Evolutionary conservation across 257 asterid genomes (phyloP), one percentile per base, ranked within the genome.

Genomic region (Cinchona pubescens): DNA sequence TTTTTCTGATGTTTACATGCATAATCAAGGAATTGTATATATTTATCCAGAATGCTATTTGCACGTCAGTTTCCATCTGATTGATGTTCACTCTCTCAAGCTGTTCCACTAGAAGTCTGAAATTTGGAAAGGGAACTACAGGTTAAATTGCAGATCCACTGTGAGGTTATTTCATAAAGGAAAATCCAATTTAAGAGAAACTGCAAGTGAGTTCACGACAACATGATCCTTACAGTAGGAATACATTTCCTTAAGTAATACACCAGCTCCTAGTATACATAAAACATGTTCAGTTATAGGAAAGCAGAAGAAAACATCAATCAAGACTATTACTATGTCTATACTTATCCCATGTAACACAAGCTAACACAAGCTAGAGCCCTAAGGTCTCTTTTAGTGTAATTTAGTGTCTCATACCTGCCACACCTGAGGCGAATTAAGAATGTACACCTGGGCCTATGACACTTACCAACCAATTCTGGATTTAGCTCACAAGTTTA

Each of bases 1-100:
- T 51, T 40, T n/a, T 69, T 51, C 38, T n/a, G 35, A 15, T 59
- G 35, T 71, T 82, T 84, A 88, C 90, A 86, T 88, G 93, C 90
- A 88, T 86, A 68, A 88, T 81, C 82, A 88, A 82, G 72, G 93
- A 80, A 83, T 88, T 88, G 78, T 88, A 87, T 82, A 88, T 68
- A 81, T 88, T 88, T 85, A 88, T 88, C 93, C 93, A 88, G 76
- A 88, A 88, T 18, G 93, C 89, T 72, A 77, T 66, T 82, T 85
- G 83, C 40, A 84, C 82, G 75, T 83, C 82, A 34, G 79, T 69
- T 48, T 72, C 90, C 90, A 88, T 86, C 80, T 83, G 84, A 55
- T 79, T 69, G 67, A 85, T 67, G 56, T 71, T 81, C 62, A 82
- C 86, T 76, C 81, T 83, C 79, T 88, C 93, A 77, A 88, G 75